These are phyloP conservation scores for Sedum album DNA, from an alignment of 164 flowering plant species.

Conservation along the genomic window DNA sequence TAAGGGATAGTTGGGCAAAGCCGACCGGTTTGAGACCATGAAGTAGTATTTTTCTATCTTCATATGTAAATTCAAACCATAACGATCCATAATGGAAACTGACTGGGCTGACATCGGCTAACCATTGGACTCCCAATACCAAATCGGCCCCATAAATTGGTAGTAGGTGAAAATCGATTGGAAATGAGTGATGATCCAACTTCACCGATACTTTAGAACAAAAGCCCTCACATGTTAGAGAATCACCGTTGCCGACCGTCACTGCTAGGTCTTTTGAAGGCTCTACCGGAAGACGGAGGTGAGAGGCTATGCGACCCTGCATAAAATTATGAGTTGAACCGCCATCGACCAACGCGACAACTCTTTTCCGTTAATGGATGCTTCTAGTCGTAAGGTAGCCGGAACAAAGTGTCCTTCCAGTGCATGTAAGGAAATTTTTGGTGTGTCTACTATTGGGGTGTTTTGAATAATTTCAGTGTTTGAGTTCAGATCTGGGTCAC, in stretches of 20 bases:
- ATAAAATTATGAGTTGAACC: no score
- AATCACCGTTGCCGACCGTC: background rate
- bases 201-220: background rate
- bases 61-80: no score
- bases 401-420: no score
- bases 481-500: background rate
- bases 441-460: background rate
- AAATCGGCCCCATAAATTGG: no score
- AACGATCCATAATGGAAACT: no score
- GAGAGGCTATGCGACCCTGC: background rate
- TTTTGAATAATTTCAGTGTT: no score
- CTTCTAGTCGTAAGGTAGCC: background rate
- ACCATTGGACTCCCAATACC: no score
- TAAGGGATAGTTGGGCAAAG: no score
- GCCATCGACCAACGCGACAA: background rate
- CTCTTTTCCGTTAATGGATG: background rate
- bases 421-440: no score
- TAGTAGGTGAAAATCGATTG: background rate
- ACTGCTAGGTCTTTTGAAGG: background rate
- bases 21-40: no score
- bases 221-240: background rate
- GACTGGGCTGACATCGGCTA: no score
- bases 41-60: no score
- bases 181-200: background rate
- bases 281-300: background rate